Evolutionary conservation across 1,284 basidiomycete genomes (phyloP), one percentile per base, ranked within the genome.

Genomic region (Uromyces viciae-fabae): DNA sequence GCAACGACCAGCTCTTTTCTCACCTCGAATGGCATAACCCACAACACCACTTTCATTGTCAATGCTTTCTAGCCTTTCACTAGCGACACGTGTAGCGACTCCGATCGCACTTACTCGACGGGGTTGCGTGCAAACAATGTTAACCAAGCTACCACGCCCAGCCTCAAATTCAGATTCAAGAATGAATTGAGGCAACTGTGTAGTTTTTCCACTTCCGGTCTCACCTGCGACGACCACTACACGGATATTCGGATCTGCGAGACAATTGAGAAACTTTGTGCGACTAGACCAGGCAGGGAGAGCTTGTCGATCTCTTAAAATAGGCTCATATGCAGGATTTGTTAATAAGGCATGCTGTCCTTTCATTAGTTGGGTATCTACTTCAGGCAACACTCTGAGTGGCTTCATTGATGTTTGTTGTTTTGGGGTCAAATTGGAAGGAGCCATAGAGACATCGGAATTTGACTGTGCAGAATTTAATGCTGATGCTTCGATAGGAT

Each of bases 11-110:
- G 91, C 89, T 82, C 90, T 92, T 43, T 90, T 90, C 86, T 97
- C 94, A n/a, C 95, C 95, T 75, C 94, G 90, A 82, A 97, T 95
- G 0, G 92, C 91, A 84, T 97, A 97, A 0, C 94, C 94, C 31
- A 95, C 92, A 8, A 92, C 92, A 15, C 91, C 91, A 38, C 83
- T 82, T 25, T 83, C 81, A 43, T 83, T 82, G 81, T 89, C 88
- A 40, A 89, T 84, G 82, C 94, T 93, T 82, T 95, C 91, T 28
- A 92, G 87, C 2, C 94, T 90, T 85, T 98, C 95, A 54, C 91
- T 88, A 7, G 94, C 93, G 19, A 98, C 95, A 78, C 95, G 91
- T 22, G 91, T 89, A 2, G 95, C 93, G 4, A 98, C 93, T 3
- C 94, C 93, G 82, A 96, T 91, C 0, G 95, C 95, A 33, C 93